Conservation (phyloP, 2,329 filamentous ascomycete species). For the Claviceps sp. region DNA sequence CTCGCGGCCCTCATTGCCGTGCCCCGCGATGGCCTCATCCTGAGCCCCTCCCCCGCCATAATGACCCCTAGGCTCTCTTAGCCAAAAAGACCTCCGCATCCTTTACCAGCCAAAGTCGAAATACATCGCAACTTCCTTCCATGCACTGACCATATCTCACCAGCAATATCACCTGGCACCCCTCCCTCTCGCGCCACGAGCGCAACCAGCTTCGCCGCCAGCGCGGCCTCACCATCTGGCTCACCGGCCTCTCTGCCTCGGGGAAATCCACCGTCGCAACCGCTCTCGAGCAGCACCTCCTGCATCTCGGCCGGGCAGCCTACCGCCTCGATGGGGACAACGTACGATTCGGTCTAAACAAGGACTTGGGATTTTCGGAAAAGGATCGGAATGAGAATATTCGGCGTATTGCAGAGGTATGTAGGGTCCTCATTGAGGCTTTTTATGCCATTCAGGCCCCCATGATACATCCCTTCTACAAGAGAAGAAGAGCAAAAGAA, state of each 20-base stretch:
- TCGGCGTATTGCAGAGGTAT: conserved; percentile 74
- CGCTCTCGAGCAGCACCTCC: conserved; percentile 89
- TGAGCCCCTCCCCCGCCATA: too few relatives aligned
- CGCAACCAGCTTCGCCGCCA: conserved; percentile 66
- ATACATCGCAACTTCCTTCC: too few relatives aligned
- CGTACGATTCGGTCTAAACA: conserved; percentile 94
- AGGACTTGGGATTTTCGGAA: conserved; percentile 90
- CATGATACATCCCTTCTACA: not conserved
- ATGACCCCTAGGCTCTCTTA: not conserved
- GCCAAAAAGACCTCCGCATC: not conserved
- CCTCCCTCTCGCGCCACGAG: conserved; percentile 65
- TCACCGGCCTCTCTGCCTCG: conserved; percentile 89
- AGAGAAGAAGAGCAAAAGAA: not conserved
- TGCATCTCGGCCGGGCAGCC: conserved; percentile 68
- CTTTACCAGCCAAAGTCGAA: too few relatives aligned
- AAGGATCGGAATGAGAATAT: conserved; percentile 96
- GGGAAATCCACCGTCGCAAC: conserved; percentile 97
- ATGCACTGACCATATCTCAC: not conserved
- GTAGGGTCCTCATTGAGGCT: not conserved
- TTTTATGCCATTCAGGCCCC: not conserved
- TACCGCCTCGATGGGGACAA: conserved; percentile 98
- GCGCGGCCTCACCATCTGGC: conserved; percentile 89
- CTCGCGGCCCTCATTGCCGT: not conserved
- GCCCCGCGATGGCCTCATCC: too few relatives aligned
- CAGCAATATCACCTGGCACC: conserved; percentile 87